Evolutionary conservation across 106 monocot genomes (phyloP).

Genomic region (Phalaenopsis equestris): DNA sequence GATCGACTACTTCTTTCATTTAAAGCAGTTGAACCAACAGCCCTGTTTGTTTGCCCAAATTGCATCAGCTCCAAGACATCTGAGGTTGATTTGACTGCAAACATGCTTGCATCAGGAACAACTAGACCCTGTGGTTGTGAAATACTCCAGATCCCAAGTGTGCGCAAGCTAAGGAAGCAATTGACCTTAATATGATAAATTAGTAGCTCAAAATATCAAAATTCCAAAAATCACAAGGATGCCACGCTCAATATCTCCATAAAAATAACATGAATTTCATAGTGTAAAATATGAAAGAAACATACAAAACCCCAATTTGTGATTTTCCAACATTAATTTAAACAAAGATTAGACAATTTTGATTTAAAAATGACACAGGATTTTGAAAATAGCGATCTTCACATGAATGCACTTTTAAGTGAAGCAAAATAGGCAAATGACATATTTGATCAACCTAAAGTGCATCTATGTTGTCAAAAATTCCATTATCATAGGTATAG

Average conservation of each 20-base stretch:
- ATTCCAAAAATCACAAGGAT: background rate
- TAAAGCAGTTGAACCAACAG: conserved; percentile 87
- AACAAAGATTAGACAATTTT: too few relatives aligned
- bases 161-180: conserved; percentile 47
- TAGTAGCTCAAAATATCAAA: background rate
- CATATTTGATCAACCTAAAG: background rate
- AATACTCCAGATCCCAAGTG: conserved; percentile 87
- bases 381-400: background rate
- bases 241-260: background rate
- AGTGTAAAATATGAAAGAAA: too few relatives aligned
- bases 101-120: conserved; percentile 93
- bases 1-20: conserved; percentile 99
- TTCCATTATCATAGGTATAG: background rate
- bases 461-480: background rate
- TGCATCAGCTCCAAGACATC: conserved; percentile 93
- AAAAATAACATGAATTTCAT: too few relatives aligned
- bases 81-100: conserved; percentile 72
- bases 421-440: background rate
- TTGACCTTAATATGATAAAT: background rate
- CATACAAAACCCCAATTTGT: too few relatives aligned
- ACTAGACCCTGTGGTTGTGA: conserved; percentile 90
- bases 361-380: background rate
- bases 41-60: conserved; percentile 75
- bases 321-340: too few relatives aligned
- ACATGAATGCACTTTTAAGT: background rate